Conservation (phyloP, 139 green algal species). For the Chlorella sp. region DNA sequence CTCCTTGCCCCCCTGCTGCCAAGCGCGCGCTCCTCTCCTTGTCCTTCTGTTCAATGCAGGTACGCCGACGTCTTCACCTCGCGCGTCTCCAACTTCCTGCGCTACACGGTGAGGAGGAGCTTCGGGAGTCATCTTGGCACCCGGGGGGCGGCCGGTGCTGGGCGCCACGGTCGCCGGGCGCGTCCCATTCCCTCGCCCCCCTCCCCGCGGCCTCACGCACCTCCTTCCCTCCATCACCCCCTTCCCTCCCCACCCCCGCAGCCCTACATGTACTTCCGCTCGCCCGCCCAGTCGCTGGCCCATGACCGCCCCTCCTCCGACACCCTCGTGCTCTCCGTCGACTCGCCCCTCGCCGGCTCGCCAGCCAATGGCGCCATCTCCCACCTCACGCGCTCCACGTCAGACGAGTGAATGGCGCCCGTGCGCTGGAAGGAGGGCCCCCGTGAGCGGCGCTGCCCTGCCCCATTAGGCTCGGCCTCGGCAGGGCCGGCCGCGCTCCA, state of each 20-base stretch:
- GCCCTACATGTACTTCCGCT: slow-evolving; percentile 83
- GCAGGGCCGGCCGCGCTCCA: too few relatives aligned
- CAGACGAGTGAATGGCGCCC: too few relatives aligned
- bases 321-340: slow-evolving; percentile 9
- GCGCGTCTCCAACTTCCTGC: slow-evolving; percentile 92
- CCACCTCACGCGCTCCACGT: too few relatives aligned
- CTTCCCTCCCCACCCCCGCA: background rate
- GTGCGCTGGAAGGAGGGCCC: too few relatives aligned
- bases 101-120: slow-evolving; percentile 70
- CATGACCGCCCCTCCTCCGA: slow-evolving; percentile 73
- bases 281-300: slow-evolving; percentile 70
- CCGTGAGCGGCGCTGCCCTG: too few relatives aligned
- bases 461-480: too few relatives aligned
- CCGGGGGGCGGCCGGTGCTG: background rate
- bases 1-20: background rate
- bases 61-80: slow-evolving; percentile 53
- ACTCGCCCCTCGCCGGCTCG: background rate
- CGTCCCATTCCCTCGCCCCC: background rate
- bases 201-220: background rate
- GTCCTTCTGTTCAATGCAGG: background rate
- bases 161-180: background rate
- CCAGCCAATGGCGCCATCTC: background rate
- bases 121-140: background rate
- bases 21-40: background rate
- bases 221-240: background rate